phyloP scores from a whole-genome alignment of 2,329 filamentous ascomycete genomes.

The Botrytis sinoallii region DNA sequence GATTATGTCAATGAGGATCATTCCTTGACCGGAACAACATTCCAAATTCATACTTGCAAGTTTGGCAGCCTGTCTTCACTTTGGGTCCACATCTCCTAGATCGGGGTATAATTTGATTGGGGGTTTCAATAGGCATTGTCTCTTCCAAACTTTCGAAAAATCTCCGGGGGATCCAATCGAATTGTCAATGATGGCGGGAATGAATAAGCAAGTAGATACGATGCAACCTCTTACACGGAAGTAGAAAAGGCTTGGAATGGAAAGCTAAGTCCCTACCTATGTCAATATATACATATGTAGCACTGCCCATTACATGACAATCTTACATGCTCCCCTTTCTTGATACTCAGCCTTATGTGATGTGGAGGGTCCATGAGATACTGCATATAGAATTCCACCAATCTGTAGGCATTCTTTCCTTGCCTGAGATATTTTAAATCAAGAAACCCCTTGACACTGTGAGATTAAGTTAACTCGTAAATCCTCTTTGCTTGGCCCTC shows the following conservation, averaged over 20 bases:
- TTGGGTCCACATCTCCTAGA: slow-evolving; percentile 10
- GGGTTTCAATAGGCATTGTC: not conserved
- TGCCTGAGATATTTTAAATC: not conserved
- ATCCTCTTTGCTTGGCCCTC: not conserved
- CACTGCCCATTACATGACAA: not conserved
- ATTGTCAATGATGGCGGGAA: not conserved
- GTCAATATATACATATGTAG: not conserved
- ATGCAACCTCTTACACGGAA: not conserved
- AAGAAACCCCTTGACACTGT: not conserved
- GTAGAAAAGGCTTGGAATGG: not conserved
- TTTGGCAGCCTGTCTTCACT: slow-evolving; percentile 19
- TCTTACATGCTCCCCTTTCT: not conserved
- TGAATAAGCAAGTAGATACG: slow-evolving; percentile 1
- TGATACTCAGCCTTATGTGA: not conserved
- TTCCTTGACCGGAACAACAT: not conserved
- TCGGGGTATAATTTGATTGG: not conserved
- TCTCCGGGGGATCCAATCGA: not conserved
- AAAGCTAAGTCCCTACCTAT: not conserved
- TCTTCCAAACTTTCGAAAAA: not conserved
- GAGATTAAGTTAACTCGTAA: not conserved
- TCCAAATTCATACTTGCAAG: slow-evolving; percentile 17
- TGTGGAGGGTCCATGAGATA: not conserved
- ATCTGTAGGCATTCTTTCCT: not conserved
- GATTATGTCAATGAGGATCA: not conserved
- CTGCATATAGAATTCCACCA: not conserved